A percentile compares a stretch with the other conserved stretches of the same genome.
phyloP scores from a whole-genome alignment of 805 yeast species.

The Citeromyces matritensis region DNA sequence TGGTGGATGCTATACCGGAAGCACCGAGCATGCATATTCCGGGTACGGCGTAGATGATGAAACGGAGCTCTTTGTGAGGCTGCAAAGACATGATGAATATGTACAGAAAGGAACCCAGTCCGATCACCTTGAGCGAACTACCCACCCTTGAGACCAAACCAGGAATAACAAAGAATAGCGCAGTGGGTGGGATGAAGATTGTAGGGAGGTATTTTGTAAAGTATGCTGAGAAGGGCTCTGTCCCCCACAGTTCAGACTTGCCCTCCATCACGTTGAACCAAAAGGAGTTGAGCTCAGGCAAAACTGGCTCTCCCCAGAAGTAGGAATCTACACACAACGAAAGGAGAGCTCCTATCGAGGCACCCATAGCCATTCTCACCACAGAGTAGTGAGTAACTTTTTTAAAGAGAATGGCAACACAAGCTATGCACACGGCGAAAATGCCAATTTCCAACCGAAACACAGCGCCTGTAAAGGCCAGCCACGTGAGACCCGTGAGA shows the following conservation, averaged over 20 bases:
- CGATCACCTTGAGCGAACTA: slow-evolving; percentile 24
- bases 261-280: slow-evolving; percentile 67
- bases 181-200: slow-evolving; percentile 30
- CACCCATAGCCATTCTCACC: slow-evolving; percentile 32
- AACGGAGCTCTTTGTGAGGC: slow-evolving; percentile 93
- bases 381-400: slow-evolving; percentile 5
- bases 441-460: slow-evolving; percentile 62
- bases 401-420: slow-evolving; percentile 26
- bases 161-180: slow-evolving; percentile 18
- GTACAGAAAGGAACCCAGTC: slow-evolving; percentile 35
- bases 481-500: slow-evolving; percentile 30
- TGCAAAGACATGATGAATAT: slow-evolving; percentile 59
- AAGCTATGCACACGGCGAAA: slow-evolving; percentile 31
- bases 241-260: slow-evolving; percentile 70
- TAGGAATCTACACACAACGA: slow-evolving; percentile 49
- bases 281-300: slow-evolving; percentile 66
- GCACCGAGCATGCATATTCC: slow-evolving; percentile 51
- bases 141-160: slow-evolving; percentile 17
- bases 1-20: slow-evolving; percentile 27
- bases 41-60: slow-evolving; percentile 66
- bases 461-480: slow-evolving; percentile 49
- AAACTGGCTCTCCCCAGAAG: slow-evolving; percentile 47
- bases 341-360: slow-evolving; percentile 28
- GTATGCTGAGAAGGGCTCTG: slow-evolving; percentile 60
- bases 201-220: slow-evolving; percentile 35